Percentiles rank a stretch among this genome's conserved stretches.
These are phyloP conservation scores for Diutina neorugosa DNA, from an alignment of 1,139 yeast species.

Conservation along the genomic window DNA sequence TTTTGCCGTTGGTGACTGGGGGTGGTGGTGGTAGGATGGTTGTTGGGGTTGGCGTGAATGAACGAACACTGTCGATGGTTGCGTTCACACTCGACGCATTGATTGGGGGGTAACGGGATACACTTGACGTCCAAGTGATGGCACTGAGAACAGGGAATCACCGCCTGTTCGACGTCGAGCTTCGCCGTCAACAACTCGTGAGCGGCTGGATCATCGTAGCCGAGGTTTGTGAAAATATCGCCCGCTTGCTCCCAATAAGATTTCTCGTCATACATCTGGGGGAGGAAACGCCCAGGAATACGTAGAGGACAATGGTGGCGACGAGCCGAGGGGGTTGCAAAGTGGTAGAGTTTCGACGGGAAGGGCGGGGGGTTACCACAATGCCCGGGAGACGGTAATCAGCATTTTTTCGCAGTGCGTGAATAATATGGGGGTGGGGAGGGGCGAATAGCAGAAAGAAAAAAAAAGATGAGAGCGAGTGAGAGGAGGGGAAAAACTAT, in stretches of 20 bases:
- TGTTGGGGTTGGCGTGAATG: constrained; percentile 7
- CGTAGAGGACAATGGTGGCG: neutral
- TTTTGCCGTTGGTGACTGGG: constrained; percentile 14
- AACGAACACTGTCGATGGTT: constrained; percentile 57
- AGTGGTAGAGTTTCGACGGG: neutral
- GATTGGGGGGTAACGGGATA: constrained; percentile 44
- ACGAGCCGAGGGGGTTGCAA: neutral
- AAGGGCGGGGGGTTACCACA: neutral
- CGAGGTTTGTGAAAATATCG: neutral
- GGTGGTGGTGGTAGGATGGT: too few species aligned
- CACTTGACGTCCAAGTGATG: constrained; percentile 26
- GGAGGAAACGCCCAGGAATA: neutral
- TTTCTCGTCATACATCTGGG: constrained; percentile 3
- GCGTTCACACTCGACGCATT: constrained; percentile 59
- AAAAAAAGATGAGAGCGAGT: too few species aligned
- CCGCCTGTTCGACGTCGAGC: neutral
- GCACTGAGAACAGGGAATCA: neutral
- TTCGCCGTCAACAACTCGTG: neutral
- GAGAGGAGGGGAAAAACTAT: neutral
- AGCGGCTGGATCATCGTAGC: neutral
- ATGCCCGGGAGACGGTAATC: neutral
- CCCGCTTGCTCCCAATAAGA: constrained; percentile 2
- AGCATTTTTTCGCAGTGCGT: neutral
- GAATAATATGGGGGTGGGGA: neutral
- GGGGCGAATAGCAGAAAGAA: too few species aligned